Percentiles rank a stretch among this genome's conserved stretches.
Conservation (phyloP, 2,329 filamentous ascomycete species). For the Tothia fuscella region DNA sequence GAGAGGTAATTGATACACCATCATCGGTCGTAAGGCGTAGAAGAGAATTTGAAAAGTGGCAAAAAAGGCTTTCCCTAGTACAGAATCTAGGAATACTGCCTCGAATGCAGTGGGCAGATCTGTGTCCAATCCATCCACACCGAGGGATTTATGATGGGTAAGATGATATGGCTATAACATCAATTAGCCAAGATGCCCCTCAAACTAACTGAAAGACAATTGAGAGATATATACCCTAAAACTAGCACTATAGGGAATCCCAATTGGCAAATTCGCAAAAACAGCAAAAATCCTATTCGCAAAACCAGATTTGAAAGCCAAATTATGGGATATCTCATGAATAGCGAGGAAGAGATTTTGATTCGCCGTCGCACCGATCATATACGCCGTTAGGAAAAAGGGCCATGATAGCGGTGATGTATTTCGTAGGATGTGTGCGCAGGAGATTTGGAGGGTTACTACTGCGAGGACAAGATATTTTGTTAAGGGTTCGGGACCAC, state of each 20-base stretch:
- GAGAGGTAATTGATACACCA: constrained; percentile 79
- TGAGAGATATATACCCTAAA: constrained; percentile 56
- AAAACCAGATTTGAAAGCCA: constrained; percentile 72
- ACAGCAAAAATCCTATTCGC: constrained; percentile 82
- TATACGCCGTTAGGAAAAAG: constrained; percentile 79
- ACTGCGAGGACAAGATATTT: constrained; percentile 84
- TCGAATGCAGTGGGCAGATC: constrained; percentile 89
- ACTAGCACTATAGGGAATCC: constrained; percentile 87
- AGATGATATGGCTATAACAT: constrained; percentile 75
- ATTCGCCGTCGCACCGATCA: constrained; percentile 89
- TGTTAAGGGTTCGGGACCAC: constrained; percentile 87
- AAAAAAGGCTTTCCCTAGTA: constrained; percentile 96
- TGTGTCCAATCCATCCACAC: constrained; percentile 89
- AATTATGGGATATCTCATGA: constrained; percentile 96
- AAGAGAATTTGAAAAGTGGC: constrained; percentile 99
- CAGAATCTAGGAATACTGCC: constrained; percentile 84
- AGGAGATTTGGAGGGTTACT: constrained; percentile 66
- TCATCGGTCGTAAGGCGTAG: constrained; percentile 92
- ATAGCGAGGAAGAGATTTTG: constrained; percentile 98
- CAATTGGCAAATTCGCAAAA: constrained; percentile 91
- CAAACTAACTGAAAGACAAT: neutral
- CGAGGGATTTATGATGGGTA: constrained; percentile 96
- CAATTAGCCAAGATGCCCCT: neutral
- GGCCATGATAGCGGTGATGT: constrained; percentile 70
- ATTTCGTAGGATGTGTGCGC: constrained; percentile 65